Evolutionary conservation across 371 early-diverging fungal genomes (phyloP), one percentile per base, ranked within the genome.

Genomic region (Mucor circinelloides): DNA sequence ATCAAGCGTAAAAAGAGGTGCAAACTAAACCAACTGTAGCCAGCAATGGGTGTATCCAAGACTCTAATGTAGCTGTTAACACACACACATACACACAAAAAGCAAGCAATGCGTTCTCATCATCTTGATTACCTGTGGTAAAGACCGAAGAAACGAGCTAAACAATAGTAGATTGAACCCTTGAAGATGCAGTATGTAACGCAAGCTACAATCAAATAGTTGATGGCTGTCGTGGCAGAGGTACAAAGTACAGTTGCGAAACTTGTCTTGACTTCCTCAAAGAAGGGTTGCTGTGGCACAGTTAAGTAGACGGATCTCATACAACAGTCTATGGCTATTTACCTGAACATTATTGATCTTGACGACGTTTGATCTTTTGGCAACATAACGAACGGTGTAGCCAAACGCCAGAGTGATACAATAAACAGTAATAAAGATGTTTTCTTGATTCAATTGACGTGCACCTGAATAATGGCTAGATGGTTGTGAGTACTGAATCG

Each of bases 311-410:
- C n/a, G 7, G 30, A 7, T 46, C 1, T 42, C 2, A n/a, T 8
- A 21, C 17, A 46, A 28, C 9, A 4, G 28, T 19, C 10, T 13
- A 36, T 4, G 23, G n/a, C 13, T n/a, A 48, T 52, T 46, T 75
- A 86, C 85, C 75, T 84, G 83, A 13, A 79, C 78, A 19, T 76
- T 63, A 6, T 76, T 68, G 40, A 84, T 71, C 19, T 72, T 60
- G 21, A 82, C 54, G 50, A 76, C 58, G 34, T 73, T 71, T 38
- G 65, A 61, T 44, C 73, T 71, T 15, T 74, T 64, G 9, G 60
- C 28, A 25, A 87, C 55, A 28, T 74, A 79, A 19, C 52, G 42
- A 17, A 70, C 9, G 19, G 81, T 80, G 59, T 75, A 82, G 8
- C 15, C 38, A 13, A 66, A 19, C 25, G 80, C 85, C 23, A 87